Evolutionary conservation across 148 eudicot species (phyloP), one percentile per base, ranked within the genome.

Genomic region (Persicaria tinctoria): DNA sequence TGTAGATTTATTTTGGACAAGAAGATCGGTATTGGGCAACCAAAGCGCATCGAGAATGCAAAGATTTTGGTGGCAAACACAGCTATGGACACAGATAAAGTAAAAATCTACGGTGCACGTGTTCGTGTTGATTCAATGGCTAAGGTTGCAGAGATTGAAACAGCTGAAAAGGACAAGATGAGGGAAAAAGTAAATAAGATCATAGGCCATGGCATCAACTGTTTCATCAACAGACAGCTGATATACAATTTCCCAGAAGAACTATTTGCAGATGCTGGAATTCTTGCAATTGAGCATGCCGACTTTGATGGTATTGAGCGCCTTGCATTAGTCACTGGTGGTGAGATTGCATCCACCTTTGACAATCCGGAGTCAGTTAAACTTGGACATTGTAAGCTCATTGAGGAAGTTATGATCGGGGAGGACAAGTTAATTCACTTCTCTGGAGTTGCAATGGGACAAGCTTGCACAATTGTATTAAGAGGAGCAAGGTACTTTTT

Each of bases 221-320:
- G 99, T 81, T 95, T 95, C 74, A 91, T 95, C 18, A 95, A 92
- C 80, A 80, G 99, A 45, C 99, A 95, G 77, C 73, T 95, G 80
- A 95, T 95, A 78, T 95, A 95, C 87, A 95, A 92, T 84, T 92
- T 95, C 79, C 99, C 99, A 3, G 99, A 95, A 85, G 99, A 95
- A 76, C 84, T 95, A 17, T 95, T 95, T 86, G 99, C 99, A 20
- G 99, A 95, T 87, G 96, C 99, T 48, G 99, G 99, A 76, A 77
- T 95, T 76, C 96, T 95, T 78, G 99, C 99, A 66, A 95, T 95
- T 79, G 97, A 95, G 85, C 99, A 95, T 84, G 99, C 99, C 79
- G 99, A 95, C 86, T 95, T 95, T 82, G 99, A 92, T 78, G 99
- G 99, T 76, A 95, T 95, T 85, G 97, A 95, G 83, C 93, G 99